Percentiles rank a stretch among this genome's conserved stretches.
phyloP scores from a whole-genome alignment of 441 rosid species.

The Euphorbia neoarborescens region DNA sequence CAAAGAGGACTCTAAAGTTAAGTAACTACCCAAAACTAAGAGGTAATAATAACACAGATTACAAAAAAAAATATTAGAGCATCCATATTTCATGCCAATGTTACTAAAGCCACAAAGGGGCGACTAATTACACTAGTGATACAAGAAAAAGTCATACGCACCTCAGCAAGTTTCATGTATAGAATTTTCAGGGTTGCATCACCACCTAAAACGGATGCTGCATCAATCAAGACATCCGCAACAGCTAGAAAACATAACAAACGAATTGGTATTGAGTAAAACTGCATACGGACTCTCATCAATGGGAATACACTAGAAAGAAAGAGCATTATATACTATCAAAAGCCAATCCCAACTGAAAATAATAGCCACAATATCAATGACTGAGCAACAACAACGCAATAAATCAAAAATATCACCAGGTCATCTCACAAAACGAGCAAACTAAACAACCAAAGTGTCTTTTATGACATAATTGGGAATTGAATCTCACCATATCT shows the following conservation, averaged over 20 bases:
- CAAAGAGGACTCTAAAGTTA: background rate
- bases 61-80: background rate
- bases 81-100: conserved; percentile 4
- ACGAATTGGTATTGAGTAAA: conserved; percentile 32
- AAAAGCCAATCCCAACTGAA: background rate
- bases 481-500: conserved; percentile 72
- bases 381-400: background rate
- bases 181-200: conserved; percentile 82
- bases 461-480: background rate
- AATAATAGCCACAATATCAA: background rate
- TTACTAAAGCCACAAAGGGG: background rate
- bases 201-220: conserved; percentile 91
- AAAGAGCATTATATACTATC: conserved; percentile 11
- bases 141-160: conserved; percentile 21
- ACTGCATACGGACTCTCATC: conserved; percentile 14
- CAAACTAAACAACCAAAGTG: background rate
- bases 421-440: background rate
- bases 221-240: conserved; percentile 90
- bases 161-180: conserved; percentile 83
- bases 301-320: conserved; percentile 18
- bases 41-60: background rate
- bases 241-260: conserved; percentile 64
- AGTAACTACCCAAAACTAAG: background rate
- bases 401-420: background rate
- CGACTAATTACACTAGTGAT: background rate